phyloP scores from a whole-genome alignment of 352 stramenopile genomes.

The Phytopythium mirpurense region DNA sequence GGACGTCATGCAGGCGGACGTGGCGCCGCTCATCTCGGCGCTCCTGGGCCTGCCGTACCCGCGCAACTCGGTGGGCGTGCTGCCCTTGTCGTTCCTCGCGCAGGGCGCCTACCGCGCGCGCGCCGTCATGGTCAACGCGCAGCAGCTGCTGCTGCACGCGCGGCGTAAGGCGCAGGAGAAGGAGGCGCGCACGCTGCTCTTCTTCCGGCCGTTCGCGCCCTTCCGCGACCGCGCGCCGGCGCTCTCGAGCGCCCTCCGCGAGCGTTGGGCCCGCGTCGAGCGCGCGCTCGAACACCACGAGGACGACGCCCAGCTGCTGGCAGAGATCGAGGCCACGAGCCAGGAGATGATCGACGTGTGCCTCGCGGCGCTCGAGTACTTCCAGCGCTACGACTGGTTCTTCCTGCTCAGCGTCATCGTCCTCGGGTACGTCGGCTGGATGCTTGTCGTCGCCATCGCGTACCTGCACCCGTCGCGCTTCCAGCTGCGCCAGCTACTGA shows the following conservation, averaged over 20 bases:
- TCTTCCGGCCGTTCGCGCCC: slow-evolving; percentile 45
- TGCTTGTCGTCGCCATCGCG: slow-evolving; percentile 48
- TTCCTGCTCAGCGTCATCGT: slow-evolving; percentile 77
- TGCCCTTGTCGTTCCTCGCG: slow-evolving; percentile 66
- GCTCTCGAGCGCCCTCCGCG: slow-evolving; percentile 22
- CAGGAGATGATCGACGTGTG: slow-evolving; percentile 71
- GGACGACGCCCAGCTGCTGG: slow-evolving; percentile 13
- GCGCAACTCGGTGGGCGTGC: slow-evolving; percentile 77
- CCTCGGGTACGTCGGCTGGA: slow-evolving; percentile 74
- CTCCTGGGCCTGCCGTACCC: slow-evolving; percentile 71
- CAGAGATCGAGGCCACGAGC: slow-evolving; percentile 39
- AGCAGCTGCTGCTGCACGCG: slow-evolving; percentile 63
- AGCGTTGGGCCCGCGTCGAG: slow-evolving; percentile 8
- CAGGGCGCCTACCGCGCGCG: slow-evolving; percentile 56
- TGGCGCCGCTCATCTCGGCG: slow-evolving; percentile 69
- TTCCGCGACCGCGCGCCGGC: slow-evolving; percentile 39
- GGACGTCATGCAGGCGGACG: slow-evolving; percentile 83
- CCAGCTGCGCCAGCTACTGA: slow-evolving; percentile 15
- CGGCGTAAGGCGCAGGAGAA: slow-evolving; percentile 66
- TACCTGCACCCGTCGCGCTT: slow-evolving; percentile 44
- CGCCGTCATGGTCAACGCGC: slow-evolving; percentile 67
- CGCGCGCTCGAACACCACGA: slow-evolving; percentile 10
- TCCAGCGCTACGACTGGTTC: slow-evolving; percentile 83
- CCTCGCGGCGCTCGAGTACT: slow-evolving; percentile 70
- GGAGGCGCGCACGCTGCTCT: slow-evolving; percentile 44